Conservation (phyloP, 768 basidiomycete species). For the Jaapia argillacea region DNA sequence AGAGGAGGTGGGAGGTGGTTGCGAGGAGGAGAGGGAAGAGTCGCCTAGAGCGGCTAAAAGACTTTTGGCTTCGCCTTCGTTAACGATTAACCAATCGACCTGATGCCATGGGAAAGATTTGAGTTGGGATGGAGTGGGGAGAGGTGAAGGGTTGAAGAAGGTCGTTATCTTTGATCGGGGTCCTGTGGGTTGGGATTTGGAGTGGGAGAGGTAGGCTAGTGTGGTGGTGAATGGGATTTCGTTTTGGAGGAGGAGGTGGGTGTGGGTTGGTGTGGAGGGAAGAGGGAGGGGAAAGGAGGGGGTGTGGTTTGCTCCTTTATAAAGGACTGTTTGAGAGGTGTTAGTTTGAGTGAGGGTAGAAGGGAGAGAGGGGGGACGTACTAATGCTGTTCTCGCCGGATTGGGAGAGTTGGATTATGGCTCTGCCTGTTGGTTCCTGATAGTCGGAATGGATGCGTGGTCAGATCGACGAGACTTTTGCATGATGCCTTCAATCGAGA, state of each 20-base stretch:
- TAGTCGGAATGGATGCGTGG: background rate
- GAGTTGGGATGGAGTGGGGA: constrained; percentile 32
- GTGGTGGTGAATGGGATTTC: constrained; percentile 41
- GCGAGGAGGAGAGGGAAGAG: background rate
- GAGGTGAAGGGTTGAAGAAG: constrained; percentile 51
- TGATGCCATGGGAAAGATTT: constrained; percentile 36
- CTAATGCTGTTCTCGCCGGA: constrained; percentile 57
- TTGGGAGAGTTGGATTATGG: constrained; percentile 48
- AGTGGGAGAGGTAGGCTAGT: constrained; percentile 20
- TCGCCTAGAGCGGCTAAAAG: constrained; percentile 8
- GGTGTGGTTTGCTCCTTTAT: constrained; percentile 48
- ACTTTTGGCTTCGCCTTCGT: constrained; percentile 36
- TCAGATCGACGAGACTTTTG: too few relatives aligned
- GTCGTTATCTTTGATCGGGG: too few relatives aligned
- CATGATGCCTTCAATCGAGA: too few relatives aligned
- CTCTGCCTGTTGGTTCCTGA: constrained; percentile 45
- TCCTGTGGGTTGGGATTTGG: constrained; percentile 5
- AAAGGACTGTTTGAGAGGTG: constrained; percentile 32
- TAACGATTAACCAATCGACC: constrained; percentile 47
- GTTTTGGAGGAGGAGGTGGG: constrained; percentile 50
- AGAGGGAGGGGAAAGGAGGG: constrained; percentile 18
- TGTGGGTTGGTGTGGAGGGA: constrained; percentile 21
- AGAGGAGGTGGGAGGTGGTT: background rate
- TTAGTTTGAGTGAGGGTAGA: background rate
- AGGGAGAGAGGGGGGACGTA: constrained; percentile 17